A percentile compares a stretch with the other conserved stretches of the same genome.
These are phyloP conservation scores for Zizania palustris DNA, from an alignment of 202 grass and related monocot species.

Conservation along the genomic window DNA sequence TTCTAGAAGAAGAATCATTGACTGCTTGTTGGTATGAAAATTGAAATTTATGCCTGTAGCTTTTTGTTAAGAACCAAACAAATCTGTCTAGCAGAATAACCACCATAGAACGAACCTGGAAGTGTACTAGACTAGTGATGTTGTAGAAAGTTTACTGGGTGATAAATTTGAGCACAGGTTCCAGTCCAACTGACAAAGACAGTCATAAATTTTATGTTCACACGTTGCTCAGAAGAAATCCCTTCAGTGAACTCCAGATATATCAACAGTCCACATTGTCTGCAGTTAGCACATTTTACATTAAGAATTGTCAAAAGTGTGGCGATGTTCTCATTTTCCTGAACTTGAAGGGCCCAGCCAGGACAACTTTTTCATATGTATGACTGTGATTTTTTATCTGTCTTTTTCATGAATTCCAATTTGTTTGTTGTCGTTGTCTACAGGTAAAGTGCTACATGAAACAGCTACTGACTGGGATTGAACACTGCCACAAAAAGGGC, in stretches of 20 bases:
- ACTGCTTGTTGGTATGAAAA: conserved; percentile 27
- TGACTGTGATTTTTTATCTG: conserved; percentile 2
- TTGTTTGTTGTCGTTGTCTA: conserved; percentile 24
- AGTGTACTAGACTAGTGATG: conserved; percentile 21
- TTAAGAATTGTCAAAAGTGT: conserved; percentile 30
- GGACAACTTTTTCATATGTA: conserved; percentile 21
- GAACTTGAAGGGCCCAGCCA: conserved; percentile 8
- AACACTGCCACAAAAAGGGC: conserved; percentile 79
- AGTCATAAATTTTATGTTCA: neutral
- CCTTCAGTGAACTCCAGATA: conserved; percentile 19
- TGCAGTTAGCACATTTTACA: conserved; percentile 16
- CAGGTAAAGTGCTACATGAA: conserved; percentile 99
- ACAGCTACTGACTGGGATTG: conserved; percentile 75
- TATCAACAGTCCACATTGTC: conserved; percentile 51
- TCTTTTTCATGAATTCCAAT: conserved; percentile 18
- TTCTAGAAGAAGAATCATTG: conserved; percentile 46
- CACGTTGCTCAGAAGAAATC: conserved; percentile 32
- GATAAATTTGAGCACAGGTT: conserved; percentile 41
- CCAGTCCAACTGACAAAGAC: conserved; percentile 46
- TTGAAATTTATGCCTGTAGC: neutral
- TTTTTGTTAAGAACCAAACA: conserved; percentile 43
- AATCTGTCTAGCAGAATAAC: conserved; percentile 23
- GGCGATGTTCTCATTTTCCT: conserved; percentile 12
- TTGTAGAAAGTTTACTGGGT: conserved; percentile 33
- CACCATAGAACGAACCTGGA: conserved; percentile 8